phyloP scores from a whole-genome alignment of 179 eudicot genomes.

The Carnegiea gigantea region DNA sequence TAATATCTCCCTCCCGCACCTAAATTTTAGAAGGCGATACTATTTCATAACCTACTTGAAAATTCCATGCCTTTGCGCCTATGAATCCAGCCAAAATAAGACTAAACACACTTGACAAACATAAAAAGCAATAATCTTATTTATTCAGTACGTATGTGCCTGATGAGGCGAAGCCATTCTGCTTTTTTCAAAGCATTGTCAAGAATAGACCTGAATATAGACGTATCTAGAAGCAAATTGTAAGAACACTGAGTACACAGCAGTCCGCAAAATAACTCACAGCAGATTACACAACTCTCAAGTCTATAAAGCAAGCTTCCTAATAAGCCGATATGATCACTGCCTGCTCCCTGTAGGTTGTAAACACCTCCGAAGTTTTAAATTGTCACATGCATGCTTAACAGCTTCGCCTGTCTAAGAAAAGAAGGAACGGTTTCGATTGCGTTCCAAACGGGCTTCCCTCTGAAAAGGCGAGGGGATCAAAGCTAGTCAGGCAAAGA shows the following conservation, averaged over 20 bases:
- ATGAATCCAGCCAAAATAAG: too few relatives aligned
- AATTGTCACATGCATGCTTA: not conserved
- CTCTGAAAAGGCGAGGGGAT: conserved; percentile 48
- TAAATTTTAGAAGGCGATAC: too few relatives aligned
- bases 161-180: not conserved
- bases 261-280: not conserved
- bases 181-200: not conserved
- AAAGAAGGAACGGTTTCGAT: conserved; percentile 66
- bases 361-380: not conserved
- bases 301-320: not conserved
- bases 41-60: too few relatives aligned
- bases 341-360: not conserved
- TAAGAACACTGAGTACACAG: not conserved
- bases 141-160: not conserved
- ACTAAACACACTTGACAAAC: not conserved
- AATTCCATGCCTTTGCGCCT: too few relatives aligned
- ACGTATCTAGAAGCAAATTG: not conserved
- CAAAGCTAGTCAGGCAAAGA: not conserved
- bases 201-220: not conserved
- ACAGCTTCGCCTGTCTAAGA: conserved; percentile 32
- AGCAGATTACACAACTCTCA: not conserved
- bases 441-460: conserved; percentile 90
- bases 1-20: too few relatives aligned
- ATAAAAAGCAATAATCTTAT: not conserved
- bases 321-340: not conserved